Evolutionary conservation across 257 asterid species (phyloP).

Genomic region (Mentha longifolia): DNA sequence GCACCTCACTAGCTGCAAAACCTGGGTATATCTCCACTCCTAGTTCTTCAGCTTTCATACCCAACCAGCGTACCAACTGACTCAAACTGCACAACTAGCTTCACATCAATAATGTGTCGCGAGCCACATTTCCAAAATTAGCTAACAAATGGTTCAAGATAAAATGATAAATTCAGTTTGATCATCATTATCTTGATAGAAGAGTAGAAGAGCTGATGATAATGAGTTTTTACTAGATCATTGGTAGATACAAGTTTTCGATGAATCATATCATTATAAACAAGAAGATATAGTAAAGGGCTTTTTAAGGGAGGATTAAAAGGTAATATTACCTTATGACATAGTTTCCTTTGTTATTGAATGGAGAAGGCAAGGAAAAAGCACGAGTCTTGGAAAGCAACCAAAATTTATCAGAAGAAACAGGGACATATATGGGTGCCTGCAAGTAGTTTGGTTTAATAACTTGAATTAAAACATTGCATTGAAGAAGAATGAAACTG

Average conservation of each 20-base stretch:
- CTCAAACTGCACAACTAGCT: slow-evolving; percentile 70
- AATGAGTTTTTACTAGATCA: slow-evolving; percentile 19
- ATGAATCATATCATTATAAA: slow-evolving; percentile 18
- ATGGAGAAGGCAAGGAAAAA: slow-evolving; percentile 83
- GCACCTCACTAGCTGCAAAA: slow-evolving; percentile 98
- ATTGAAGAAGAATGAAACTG: slow-evolving; percentile 12
- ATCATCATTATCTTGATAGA: slow-evolving; percentile 17
- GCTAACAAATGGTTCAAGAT: background rate
- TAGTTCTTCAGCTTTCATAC: slow-evolving; percentile 91
- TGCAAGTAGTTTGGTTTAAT: slow-evolving; percentile 40
- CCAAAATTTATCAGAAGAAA: slow-evolving; percentile 92
- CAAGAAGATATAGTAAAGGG: slow-evolving; percentile 12
- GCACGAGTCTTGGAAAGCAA: slow-evolving; percentile 73
- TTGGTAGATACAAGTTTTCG: background rate
- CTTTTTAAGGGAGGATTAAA: background rate
- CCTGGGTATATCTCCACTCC: slow-evolving; percentile 99
- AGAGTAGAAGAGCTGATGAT: slow-evolving; percentile 10
- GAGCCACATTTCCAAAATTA: slow-evolving; percentile 23
- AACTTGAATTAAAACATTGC: slow-evolving; percentile 16
- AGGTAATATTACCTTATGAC: slow-evolving; percentile 74
- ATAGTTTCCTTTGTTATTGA: slow-evolving; percentile 82
- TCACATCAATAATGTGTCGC: slow-evolving; percentile 31
- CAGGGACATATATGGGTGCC: slow-evolving; percentile 92
- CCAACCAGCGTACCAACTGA: slow-evolving; percentile 95
- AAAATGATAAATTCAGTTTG: background rate